Base-by-base conservation (phyloP, 768 basidiomycete genomes). In the Boletus tomentosulus region DNA sequence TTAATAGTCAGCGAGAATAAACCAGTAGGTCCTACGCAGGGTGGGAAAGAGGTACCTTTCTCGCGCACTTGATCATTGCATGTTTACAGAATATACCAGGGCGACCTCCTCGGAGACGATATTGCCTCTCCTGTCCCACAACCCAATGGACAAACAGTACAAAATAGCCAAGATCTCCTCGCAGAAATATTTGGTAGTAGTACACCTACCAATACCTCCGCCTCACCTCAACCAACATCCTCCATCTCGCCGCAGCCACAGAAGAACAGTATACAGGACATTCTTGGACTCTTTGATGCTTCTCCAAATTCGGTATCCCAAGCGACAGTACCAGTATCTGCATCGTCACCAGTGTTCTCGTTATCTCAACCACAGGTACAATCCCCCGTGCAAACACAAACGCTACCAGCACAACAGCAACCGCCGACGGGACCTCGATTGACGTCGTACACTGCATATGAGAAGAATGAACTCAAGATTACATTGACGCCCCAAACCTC, bases 401-500 rank as follows among this genome's bases (percentile, higher is more conserved):
- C 62, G 48, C 57, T 69, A 10, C 68, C 71, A 39, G 63, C 73
- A 1, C 70, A 66, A 51, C 71, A 69, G 33, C 61, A 66, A 25
- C 60, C 62, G 4, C 56, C 73, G 24, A 58, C 74, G 2, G 65
- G 74, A 51, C 76, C 84, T 35, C 80, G 81, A 51, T 71, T 89
- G 41, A 78, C 84, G 15, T 73, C 86, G 0, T 98, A 95, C 71
- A 81, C 84, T 0, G 95, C 91, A 7, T 99, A 96, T 66, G 92
- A 96, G 44, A 90, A 91, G 78, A 89, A 98, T 60, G 87, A 86
- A 15, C 76, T 98, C 30, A 86, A 85, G 70, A 86, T 99, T 53
- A 92, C 89, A 4, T 74, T 99, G 52, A 94, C 92, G 0, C 95
- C 96, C 1, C 88, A 93, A 65, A 86, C 86, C 15, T 87, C 87